phyloP scores from a whole-genome alignment of 176 grass and related monocot genomes.

The Thinopyrum elongatum region DNA sequence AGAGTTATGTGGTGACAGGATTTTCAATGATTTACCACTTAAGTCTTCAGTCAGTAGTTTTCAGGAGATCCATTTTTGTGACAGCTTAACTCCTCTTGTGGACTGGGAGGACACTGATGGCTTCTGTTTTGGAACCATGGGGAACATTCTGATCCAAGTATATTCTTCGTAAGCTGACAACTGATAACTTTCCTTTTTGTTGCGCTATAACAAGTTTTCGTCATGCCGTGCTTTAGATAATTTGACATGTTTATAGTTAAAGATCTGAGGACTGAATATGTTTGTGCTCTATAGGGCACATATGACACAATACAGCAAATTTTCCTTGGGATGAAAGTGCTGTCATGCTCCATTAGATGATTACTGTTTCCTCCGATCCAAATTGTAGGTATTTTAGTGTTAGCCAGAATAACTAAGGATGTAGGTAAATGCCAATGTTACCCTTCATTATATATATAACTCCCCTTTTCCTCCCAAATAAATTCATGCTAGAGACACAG shows the following conservation, averaged over 20 bases:
- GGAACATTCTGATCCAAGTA: background rate
- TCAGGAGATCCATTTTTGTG: background rate
- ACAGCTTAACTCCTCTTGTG: background rate
- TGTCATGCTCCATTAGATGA: background rate
- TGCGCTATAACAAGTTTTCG: background rate
- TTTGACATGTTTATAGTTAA: background rate
- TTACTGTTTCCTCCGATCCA: background rate
- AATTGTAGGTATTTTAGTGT: background rate
- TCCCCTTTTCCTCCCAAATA: background rate
- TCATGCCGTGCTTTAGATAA: constrained; percentile 3
- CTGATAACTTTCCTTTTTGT: background rate
- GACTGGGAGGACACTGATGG: background rate
- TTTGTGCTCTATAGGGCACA: background rate
- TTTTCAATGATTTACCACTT: constrained; percentile 21
- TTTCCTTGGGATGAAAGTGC: background rate
- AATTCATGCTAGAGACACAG: background rate
- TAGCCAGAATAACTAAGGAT: background rate
- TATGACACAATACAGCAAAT: background rate
- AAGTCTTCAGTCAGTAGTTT: background rate
- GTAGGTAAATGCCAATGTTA: background rate
- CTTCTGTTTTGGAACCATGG: background rate
- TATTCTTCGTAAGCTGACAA: constrained; percentile 2
- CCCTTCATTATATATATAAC: background rate
- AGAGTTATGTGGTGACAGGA: background rate
- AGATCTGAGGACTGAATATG: background rate